These are phyloP conservation scores for Dactylellina cionopaga DNA, from an alignment of 2,329 filamentous ascomycete species.

Conservation along the genomic window DNA sequence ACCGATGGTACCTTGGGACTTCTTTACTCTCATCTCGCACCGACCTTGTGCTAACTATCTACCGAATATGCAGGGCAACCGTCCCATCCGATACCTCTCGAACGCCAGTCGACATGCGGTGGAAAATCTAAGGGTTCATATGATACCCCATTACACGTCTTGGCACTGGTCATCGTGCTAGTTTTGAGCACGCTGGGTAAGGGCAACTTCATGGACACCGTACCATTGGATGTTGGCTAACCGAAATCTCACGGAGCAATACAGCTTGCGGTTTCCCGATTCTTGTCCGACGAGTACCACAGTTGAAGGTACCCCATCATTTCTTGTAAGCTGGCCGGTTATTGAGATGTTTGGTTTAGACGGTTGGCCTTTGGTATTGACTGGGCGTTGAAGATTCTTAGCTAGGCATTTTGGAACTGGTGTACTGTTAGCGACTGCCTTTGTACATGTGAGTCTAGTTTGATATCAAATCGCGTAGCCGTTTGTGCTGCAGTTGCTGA, in stretches of 20 bases:
- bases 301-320: conserved; percentile 69
- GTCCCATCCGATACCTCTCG: conserved; percentile 26
- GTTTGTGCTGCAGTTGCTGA: background rate
- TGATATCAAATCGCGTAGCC: background rate
- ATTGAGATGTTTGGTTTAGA: background rate
- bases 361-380: conserved; percentile 58
- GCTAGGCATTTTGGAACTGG: conserved; percentile 75
- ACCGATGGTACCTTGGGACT: conserved; percentile 30
- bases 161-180: conserved; percentile 69
- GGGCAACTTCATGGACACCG: conserved; percentile 51
- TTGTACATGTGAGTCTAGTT: conserved; percentile 72
- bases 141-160: conserved; percentile 68
- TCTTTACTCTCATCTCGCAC: background rate
- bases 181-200: conserved; percentile 66
- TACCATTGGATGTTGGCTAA: background rate
- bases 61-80: conserved; percentile 16
- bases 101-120: conserved; percentile 53
- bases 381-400: conserved; percentile 64
- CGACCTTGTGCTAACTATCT: conserved; percentile 13
- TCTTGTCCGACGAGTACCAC: conserved; percentile 69
- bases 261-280: conserved; percentile 71
- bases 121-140: conserved; percentile 62
- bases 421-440: conserved; percentile 85
- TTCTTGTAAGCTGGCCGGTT: conserved; percentile 59
- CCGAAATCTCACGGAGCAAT: background rate